Percentiles rank a stretch among this genome's conserved stretches.
These are phyloP conservation scores for Peniophora sp. DNA, from an alignment of 1,284 basidiomycete species.

Conservation along the genomic window DNA sequence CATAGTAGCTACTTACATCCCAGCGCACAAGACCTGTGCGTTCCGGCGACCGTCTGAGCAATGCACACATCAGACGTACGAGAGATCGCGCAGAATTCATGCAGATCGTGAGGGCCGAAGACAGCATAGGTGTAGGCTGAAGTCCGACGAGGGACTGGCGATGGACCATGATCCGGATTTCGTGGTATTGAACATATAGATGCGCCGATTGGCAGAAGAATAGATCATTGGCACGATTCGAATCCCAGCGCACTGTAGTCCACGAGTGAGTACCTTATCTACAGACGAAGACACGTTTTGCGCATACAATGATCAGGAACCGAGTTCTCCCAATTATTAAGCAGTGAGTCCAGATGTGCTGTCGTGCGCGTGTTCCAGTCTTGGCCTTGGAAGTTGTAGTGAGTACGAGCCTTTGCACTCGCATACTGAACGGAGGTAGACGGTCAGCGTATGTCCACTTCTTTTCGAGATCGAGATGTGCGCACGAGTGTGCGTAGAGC, in stretches of 20 bases:
- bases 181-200: conserved; percentile 49
- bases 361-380: conserved; percentile 44
- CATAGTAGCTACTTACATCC: no score
- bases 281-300: no score
- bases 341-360: conserved; percentile 46
- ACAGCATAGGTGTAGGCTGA: conserved; percentile 29
- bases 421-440: conserved; percentile 25
- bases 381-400: conserved; percentile 36
- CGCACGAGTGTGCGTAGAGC: conserved; percentile 44
- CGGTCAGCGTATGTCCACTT: neutral
- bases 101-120: conserved; percentile 55
- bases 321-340: conserved; percentile 54
- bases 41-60: no score
- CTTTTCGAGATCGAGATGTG: no score
- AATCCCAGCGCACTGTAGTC: conserved; percentile 45
- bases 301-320: conserved; percentile 39
- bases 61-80: no score
- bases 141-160: conserved; percentile 52
- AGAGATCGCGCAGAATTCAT: conserved; percentile 39
- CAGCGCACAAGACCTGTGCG: no score
- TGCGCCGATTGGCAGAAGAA: conserved; percentile 47
- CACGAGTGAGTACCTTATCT: no score
- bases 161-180: conserved; percentile 48
- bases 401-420: conserved; percentile 40
- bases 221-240: conserved; percentile 31